Percentiles rank a stretch among this genome's conserved stretches.
These are phyloP conservation scores for Viola pubescens DNA, from an alignment of 441 rosid species.

Conservation along the genomic window DNA sequence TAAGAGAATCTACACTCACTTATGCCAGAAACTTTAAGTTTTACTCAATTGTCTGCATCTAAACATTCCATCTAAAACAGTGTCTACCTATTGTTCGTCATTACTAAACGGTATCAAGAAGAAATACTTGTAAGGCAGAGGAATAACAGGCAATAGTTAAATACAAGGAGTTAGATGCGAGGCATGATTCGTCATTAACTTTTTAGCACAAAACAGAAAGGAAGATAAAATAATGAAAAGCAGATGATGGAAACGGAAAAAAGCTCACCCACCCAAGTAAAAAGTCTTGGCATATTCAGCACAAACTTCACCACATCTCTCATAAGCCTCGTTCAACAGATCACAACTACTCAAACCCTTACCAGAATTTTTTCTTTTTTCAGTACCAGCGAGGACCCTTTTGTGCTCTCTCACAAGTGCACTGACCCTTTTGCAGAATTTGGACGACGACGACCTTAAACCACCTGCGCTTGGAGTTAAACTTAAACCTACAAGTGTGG, in stretches of 20 bases:
- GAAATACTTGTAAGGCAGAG: too few relatives aligned
- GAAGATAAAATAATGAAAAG: neutral
- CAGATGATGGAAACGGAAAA: neutral
- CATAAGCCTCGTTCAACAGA: conserved; percentile 38
- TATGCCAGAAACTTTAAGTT: too few relatives aligned
- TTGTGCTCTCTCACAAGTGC: conserved; percentile 21
- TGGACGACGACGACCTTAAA: conserved; percentile 8
- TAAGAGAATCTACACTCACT: too few relatives aligned
- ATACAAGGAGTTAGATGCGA: too few relatives aligned
- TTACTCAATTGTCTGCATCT: too few relatives aligned
- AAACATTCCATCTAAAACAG: neutral
- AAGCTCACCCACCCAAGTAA: conserved; percentile 32
- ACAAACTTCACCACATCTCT: conserved; percentile 48
- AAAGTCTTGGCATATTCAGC: conserved; percentile 54
- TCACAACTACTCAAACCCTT: conserved; percentile 17
- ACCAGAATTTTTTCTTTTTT: conserved; percentile 10
- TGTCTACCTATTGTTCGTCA: neutral
- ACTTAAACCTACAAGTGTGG: conserved; percentile 13
- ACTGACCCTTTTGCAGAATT: conserved; percentile 7
- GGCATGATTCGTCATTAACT: too few relatives aligned
- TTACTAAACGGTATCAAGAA: neutral
- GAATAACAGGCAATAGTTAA: too few relatives aligned
- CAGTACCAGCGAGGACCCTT: conserved; percentile 13
- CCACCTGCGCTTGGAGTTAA: conserved; percentile 15
- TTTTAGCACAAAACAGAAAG: too few relatives aligned